Evolutionary conservation across 352 stramenopile species (phyloP).

Genomic region (Plasmopara muralis): DNA sequence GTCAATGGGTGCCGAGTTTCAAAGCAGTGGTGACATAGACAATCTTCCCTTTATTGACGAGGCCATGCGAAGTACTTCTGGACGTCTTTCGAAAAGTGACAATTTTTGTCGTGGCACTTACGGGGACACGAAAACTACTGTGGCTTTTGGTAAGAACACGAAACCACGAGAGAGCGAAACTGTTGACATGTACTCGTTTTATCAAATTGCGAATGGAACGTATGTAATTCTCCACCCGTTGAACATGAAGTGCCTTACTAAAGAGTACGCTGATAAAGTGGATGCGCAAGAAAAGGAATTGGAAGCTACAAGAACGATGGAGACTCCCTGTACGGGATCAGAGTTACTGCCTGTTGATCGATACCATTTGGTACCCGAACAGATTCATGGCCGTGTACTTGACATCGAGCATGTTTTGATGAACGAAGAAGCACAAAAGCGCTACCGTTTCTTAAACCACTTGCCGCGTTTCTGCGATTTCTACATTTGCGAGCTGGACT

Average conservation of each 20-base stretch:
- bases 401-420: slow-evolving; percentile 86
- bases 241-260: slow-evolving; percentile 85
- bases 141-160: slow-evolving; percentile 2
- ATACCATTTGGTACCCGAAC: slow-evolving; percentile 51
- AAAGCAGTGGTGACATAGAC: slow-evolving; percentile 65
- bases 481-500: slow-evolving; percentile 82
- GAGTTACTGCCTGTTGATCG: slow-evolving; percentile 19
- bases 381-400: slow-evolving; percentile 53
- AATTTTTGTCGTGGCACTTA: slow-evolving; percentile 15
- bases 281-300: slow-evolving; percentile 19
- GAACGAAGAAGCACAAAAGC: slow-evolving; percentile 76
- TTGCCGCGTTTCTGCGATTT: slow-evolving; percentile 83
- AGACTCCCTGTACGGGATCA: slow-evolving; percentile 15
- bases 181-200: slow-evolving; percentile 71
- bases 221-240: slow-evolving; percentile 87
- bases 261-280: slow-evolving; percentile 49
- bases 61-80: slow-evolving; percentile 64
- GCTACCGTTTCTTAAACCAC: slow-evolving; percentile 83
- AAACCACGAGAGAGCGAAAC: slow-evolving; percentile 10
- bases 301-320: slow-evolving; percentile 26
- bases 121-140: neutral
- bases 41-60: slow-evolving; percentile 75
- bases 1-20: slow-evolving; percentile 59
- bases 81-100: slow-evolving; percentile 35
- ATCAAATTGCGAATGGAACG: slow-evolving; percentile 79